Percentiles rank a stretch among this genome's conserved stretches.
These are phyloP conservation scores for Clavaria fumosa DNA, from an alignment of 768 basidiomycete species.

Conservation along the genomic window DNA sequence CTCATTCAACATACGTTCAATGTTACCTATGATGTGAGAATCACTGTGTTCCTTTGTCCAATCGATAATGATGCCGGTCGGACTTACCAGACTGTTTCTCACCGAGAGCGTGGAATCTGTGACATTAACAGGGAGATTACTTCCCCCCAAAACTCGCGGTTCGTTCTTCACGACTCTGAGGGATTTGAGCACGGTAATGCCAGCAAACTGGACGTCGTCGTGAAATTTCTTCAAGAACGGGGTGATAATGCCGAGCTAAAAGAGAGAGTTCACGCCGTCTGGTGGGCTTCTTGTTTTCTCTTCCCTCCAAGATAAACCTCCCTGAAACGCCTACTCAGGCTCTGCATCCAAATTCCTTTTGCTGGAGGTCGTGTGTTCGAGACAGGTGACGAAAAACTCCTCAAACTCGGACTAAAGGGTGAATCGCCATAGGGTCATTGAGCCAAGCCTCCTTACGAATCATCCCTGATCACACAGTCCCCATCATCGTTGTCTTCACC, in stretches of 20 bases:
- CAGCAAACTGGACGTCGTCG: constrained; percentile 7
- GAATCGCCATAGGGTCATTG: too few species aligned
- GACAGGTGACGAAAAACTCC: constrained; percentile 15
- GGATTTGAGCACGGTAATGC: constrained; percentile 10
- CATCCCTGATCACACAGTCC: too few species aligned
- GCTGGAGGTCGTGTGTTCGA: constrained; percentile 15
- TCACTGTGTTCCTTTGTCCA: neutral
- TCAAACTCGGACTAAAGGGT: constrained; percentile 14
- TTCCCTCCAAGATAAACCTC: neutral
- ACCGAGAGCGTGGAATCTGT: constrained; percentile 4
- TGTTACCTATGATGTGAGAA: neutral
- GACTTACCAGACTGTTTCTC: constrained; percentile 5
- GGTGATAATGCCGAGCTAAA: neutral
- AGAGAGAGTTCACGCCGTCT: constrained; percentile 17
- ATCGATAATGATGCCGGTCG: neutral
- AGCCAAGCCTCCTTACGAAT: too few species aligned
- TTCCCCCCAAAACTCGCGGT: constrained; percentile 6
- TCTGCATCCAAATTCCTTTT: constrained; percentile 18
- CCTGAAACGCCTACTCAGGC: constrained; percentile 12
- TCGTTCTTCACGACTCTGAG: constrained; percentile 11
- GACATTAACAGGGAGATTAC: constrained; percentile 9
- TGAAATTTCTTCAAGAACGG: constrained; percentile 8
- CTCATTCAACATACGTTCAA: neutral
- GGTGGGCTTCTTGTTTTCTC: constrained; percentile 9
- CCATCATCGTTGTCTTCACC: constrained; percentile 21